Conservation (phyloP, 2,329 filamentous ascomycete species). For the Mollisia scopiformis region DNA sequence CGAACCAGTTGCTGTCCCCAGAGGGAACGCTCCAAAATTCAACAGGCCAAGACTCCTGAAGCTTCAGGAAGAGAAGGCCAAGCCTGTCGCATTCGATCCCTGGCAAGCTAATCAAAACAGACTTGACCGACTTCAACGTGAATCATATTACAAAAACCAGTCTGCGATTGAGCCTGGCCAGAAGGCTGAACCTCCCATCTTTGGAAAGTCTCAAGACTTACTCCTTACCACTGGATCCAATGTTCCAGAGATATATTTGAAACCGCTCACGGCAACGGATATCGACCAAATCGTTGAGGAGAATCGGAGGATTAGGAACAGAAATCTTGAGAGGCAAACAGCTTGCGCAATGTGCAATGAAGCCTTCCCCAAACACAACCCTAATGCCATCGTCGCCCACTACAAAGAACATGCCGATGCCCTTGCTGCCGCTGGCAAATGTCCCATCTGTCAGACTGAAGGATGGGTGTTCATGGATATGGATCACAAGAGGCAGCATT, state of each 20-base stretch:
- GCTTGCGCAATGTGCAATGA: constrained; percentile 26
- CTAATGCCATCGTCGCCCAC: constrained; percentile 22
- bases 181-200: constrained; percentile 25
- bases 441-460: constrained; percentile 29
- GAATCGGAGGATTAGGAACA: constrained; percentile 27
- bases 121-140: constrained; percentile 22
- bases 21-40: constrained; percentile 2
- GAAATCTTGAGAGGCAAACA: constrained; percentile 24
- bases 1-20: background rate
- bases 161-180: constrained; percentile 32
- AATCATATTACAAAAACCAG: constrained; percentile 26
- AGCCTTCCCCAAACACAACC: constrained; percentile 19
- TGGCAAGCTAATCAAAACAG: constrained; percentile 25
- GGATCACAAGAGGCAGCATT: constrained; percentile 27
- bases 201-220: constrained; percentile 23
- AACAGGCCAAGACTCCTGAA: constrained; percentile 23
- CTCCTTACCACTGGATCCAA: constrained; percentile 16
- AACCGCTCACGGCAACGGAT: constrained; percentile 31
- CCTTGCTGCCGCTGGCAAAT: constrained; percentile 24
- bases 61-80: constrained; percentile 14
- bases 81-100: constrained; percentile 16
- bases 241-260: constrained; percentile 26
- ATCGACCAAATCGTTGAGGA: constrained; percentile 23
- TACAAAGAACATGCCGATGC: constrained; percentile 22
- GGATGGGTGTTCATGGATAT: constrained; percentile 26